phyloP scores from a whole-genome alignment of 208 protist species.

The Leishmania martiniquensis region DNA sequence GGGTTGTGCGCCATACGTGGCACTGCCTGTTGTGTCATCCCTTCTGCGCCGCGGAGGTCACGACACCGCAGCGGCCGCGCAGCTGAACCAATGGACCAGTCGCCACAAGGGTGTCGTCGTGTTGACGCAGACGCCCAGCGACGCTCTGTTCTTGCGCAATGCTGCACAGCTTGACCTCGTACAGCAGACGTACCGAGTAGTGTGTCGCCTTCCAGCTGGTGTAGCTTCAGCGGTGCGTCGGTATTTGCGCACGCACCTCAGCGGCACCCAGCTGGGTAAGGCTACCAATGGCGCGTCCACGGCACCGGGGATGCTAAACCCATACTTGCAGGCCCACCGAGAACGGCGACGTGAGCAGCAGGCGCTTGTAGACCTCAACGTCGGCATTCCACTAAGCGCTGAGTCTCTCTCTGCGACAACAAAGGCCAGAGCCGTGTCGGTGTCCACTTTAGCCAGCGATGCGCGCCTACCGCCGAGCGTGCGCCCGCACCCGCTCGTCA shows the following conservation, averaged over 20 bases:
- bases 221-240: slow-evolving; percentile 33
- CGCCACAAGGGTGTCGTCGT: slow-evolving; percentile 63
- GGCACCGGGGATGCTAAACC: slow-evolving; percentile 21
- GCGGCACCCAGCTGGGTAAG: background rate
- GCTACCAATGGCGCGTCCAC: background rate
- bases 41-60: slow-evolving; percentile 20
- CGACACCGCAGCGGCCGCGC: slow-evolving; percentile 13
- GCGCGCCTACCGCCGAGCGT: slow-evolving; percentile 14
- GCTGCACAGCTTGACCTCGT: slow-evolving; percentile 62
- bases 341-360: slow-evolving; percentile 9
- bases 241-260: background rate
- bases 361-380: background rate
- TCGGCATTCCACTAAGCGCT: slow-evolving; percentile 19
- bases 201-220: slow-evolving; percentile 61
- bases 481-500: slow-evolving; percentile 30
- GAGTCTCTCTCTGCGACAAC: background rate
- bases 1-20: slow-evolving; percentile 30
- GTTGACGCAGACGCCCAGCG: slow-evolving; percentile 36
- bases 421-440: background rate
- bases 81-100: slow-evolving; percentile 53
- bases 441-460: background rate
- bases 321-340: slow-evolving; percentile 36
- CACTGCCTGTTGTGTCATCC: slow-evolving; percentile 31
- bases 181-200: slow-evolving; percentile 59
- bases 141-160: slow-evolving; percentile 70